Percentiles rank a stretch among this genome's conserved stretches.
phyloP scores from a whole-genome alignment of 2,329 filamentous ascomycete species.

The Clonostachys solani region DNA sequence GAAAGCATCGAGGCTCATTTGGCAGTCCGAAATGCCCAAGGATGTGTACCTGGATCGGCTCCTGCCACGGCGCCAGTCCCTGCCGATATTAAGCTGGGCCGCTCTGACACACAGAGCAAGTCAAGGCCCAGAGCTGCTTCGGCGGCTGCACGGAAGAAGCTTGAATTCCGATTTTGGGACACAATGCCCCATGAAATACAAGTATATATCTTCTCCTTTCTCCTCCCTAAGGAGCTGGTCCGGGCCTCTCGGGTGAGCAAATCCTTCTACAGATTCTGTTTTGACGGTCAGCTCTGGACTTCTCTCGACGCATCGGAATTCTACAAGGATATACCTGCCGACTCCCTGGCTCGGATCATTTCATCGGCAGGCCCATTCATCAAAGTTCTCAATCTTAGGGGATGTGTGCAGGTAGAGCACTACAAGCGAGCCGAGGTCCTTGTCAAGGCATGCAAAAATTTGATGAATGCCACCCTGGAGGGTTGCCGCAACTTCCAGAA shows the following conservation, averaged over 20 bases:
- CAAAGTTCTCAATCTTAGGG: conserved; percentile 82
- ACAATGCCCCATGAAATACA: conserved; percentile 80
- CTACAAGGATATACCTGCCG: conserved; percentile 81
- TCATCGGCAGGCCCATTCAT: conserved; percentile 83
- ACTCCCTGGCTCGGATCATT: conserved; percentile 81
- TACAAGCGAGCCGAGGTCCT: conserved; percentile 74
- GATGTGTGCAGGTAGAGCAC: conserved; percentile 84
- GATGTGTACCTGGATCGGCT: conserved; percentile 31
- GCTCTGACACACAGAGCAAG: conserved; percentile 15
- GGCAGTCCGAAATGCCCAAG: conserved; percentile 51
- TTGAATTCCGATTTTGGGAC: conserved; percentile 66
- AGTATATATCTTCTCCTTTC: conserved; percentile 70
- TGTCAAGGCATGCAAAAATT: conserved; percentile 79
- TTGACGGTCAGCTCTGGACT: conserved; percentile 92
- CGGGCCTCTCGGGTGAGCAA: conserved; percentile 73
- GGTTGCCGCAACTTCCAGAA: conserved; percentile 82
- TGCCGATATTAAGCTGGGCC: conserved; percentile 49
- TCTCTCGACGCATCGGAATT: conserved; percentile 80
- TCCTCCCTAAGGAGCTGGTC: conserved; percentile 78
- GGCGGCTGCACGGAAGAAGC: conserved; percentile 17
- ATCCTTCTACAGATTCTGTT: conserved; percentile 77
- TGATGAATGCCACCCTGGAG: conserved; percentile 84
- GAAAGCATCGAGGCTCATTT: conserved; percentile 41
- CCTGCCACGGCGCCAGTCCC: conserved; percentile 58
- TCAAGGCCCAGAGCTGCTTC: conserved; percentile 9